phyloP scores from a whole-genome alignment of 2,329 filamentous ascomycete species.

The Gnomoniopsis sp. region DNA sequence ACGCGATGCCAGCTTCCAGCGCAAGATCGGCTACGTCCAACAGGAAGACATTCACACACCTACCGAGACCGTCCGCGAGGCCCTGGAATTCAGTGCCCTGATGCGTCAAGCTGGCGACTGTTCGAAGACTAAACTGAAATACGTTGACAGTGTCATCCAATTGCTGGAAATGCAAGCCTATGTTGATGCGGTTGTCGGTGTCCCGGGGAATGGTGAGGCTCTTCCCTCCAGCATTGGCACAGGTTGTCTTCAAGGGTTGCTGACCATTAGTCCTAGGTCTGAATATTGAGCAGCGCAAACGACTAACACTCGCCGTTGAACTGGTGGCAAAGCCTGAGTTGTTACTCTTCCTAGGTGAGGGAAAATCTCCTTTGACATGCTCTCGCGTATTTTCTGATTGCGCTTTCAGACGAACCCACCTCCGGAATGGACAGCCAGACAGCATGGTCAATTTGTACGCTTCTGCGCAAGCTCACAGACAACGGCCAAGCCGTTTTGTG shows the following conservation, averaged over 20 bases:
- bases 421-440: constrained; percentile 57
- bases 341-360: constrained; percentile 49
- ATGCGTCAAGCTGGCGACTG: constrained; percentile 67
- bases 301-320: constrained; percentile 68
- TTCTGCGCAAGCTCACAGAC: constrained; percentile 58
- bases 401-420: constrained; percentile 48
- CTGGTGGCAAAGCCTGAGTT: constrained; percentile 40
- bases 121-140: constrained; percentile 66
- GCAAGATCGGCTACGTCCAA: constrained; percentile 76
- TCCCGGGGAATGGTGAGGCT: neutral
- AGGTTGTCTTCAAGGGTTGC: neutral
- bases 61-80: constrained; percentile 72
- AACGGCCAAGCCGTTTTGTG: constrained; percentile 57
- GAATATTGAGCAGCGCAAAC: constrained; percentile 54
- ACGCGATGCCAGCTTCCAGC: constrained; percentile 71
- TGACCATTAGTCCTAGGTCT: constrained; percentile 34
- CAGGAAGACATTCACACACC: constrained; percentile 77
- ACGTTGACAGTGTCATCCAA: constrained; percentile 77
- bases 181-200: constrained; percentile 44
- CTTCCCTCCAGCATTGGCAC: neutral
- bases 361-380: too few species aligned
- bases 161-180: constrained; percentile 48
- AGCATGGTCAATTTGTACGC: constrained; percentile 59
- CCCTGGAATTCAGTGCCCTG: constrained; percentile 69
- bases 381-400: too few species aligned